Evolutionary conservation across 139 green algal genomes (phyloP), one percentile per base, ranked within the genome.

Genomic region (Micromonas commoda): DNA sequence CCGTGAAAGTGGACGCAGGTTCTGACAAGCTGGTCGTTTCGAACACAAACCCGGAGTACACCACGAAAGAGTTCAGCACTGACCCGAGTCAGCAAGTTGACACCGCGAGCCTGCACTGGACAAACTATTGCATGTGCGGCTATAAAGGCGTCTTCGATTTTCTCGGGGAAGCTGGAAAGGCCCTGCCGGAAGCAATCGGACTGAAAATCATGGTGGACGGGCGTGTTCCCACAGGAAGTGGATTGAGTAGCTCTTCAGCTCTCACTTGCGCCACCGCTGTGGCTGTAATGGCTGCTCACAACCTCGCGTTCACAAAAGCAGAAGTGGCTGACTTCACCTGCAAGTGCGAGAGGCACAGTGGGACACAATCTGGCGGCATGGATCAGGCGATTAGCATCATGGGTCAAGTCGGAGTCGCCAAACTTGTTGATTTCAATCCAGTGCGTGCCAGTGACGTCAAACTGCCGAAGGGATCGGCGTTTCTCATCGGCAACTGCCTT

Each of bases 311-410:
- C 37, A 68, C 71, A 2, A 83, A 92, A 83, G 84, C 80, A 52
- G 89, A 97, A 51, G 84, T 98, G 29, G 90, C 94, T 2, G 89
- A 95, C 75, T 93, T 96, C 73, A 89, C 92, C 4, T 93, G 91
- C 68, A 84, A 78, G 31, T 82, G 71, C 61, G 84, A 88, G 57
- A 53, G 78, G 24, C 74, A 87, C 79, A 77, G 82, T 0, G 84
- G 84, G 38, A 87, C 77, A 45, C 89, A 92, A 61, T 91, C 85
- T 0, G 94, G 94, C 16, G 95, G 95, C 71, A 99, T 99, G 95
- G 95, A 99, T 85, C 94, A 98, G 86, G 94, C 94, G 13, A 97
- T 97, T 77, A 89, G 80, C 69, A 89, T 97, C 51, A 94, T 97
- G 93, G 93, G 88, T 53, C 81, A 84, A 80, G 77, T 37, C 9